A percentile compares a stretch with the other conserved stretches of the same genome.
Conservation (phyloP, 352 stramenopile genomes). For the Globisporangium perplexum region DNA sequence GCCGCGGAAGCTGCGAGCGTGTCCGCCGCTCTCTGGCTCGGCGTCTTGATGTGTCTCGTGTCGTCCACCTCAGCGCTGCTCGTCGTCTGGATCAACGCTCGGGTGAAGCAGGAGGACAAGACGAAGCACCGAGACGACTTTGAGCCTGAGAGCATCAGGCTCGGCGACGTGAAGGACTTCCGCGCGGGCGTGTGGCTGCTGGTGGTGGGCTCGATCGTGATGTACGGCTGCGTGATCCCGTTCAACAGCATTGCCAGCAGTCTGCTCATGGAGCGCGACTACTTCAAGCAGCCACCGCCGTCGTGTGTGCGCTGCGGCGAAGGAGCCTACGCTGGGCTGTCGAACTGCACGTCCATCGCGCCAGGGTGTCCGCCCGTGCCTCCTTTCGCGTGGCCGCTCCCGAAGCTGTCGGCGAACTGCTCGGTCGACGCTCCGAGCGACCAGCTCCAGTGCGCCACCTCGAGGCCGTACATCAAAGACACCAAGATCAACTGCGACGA, state of each 20-base stretch:
- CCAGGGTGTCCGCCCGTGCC: constrained; percentile 50
- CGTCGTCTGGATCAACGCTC: constrained; percentile 77
- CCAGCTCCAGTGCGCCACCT: constrained; percentile 48
- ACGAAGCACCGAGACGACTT: background rate
- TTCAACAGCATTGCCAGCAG: constrained; percentile 93
- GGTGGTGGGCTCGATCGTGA: constrained; percentile 82
- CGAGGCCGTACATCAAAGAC: constrained; percentile 53
- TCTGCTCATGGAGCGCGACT: constrained; percentile 90
- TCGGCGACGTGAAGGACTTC: constrained; percentile 75
- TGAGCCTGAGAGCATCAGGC: constrained; percentile 34
- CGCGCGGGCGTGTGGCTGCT: constrained; percentile 86
- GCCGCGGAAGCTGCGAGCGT: constrained; percentile 66
- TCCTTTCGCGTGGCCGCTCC: constrained; percentile 69
- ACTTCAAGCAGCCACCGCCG: constrained; percentile 59
- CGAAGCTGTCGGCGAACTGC: constrained; percentile 59
- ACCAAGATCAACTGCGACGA: constrained; percentile 82
- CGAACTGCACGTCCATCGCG: constrained; percentile 50
- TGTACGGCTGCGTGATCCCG: constrained; percentile 92
- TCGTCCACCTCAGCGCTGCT: constrained; percentile 71
- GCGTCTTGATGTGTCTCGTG: constrained; percentile 72
- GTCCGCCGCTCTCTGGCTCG: constrained; percentile 80
- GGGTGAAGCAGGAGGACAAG: constrained; percentile 25
- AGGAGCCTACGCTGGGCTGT: constrained; percentile 39
- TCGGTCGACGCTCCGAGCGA: constrained; percentile 56
- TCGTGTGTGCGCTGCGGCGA: constrained; percentile 50